Base-by-base conservation (phyloP, 2,329 filamentous ascomycete species). In the Fusarium sp. region DNA sequence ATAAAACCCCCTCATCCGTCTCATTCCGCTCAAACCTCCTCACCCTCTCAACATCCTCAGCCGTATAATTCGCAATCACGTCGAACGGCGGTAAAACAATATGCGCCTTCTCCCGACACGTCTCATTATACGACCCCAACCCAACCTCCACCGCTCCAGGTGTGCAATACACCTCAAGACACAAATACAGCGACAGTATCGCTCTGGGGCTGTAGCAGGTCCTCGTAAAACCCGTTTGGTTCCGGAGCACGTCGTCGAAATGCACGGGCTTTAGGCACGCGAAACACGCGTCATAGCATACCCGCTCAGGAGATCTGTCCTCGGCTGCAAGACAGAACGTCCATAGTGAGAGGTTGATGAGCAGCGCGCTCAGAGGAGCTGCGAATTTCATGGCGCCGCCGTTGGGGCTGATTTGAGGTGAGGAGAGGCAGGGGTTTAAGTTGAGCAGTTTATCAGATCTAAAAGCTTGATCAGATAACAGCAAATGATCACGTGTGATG, bases 141-240 rank as follows among this genome's bases (percentile, higher is more conserved):
- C 78, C 80, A 0, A 42, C 70, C 3, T 67, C 65, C 14, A 76
- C 66, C 6, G 78, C 77, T 2, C 69, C 74, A 6, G 67, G 65
- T 35, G 70, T 70, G 66, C 84, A 85, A 72, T 83, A 80, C 7
- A 79, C 69, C 8, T 76, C 69, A 16, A 82, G 48, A 41, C 84
- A 86, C 0, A 85, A 63, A 21, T 81, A 84, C 14, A 83, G 69
- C 5, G 83, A 84, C 3, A 71, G 12, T 6, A 79, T 67, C 4
- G 73, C 69, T 33, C 78, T 69, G 1, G 61, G 70, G 37, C 80
- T 83, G 35, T 76, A 66, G 62, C 82, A 84, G 4, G 73, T 56
- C 19, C 68, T 66, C 19, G 70, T 66, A 10, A 67, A 59, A 12
- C 70, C 71, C 10, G 74, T 73, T 23, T 70, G 64, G 7, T 72